phyloP scores from a whole-genome alignment of 148 eudicot species.

The Polygonum aviculare region DNA sequence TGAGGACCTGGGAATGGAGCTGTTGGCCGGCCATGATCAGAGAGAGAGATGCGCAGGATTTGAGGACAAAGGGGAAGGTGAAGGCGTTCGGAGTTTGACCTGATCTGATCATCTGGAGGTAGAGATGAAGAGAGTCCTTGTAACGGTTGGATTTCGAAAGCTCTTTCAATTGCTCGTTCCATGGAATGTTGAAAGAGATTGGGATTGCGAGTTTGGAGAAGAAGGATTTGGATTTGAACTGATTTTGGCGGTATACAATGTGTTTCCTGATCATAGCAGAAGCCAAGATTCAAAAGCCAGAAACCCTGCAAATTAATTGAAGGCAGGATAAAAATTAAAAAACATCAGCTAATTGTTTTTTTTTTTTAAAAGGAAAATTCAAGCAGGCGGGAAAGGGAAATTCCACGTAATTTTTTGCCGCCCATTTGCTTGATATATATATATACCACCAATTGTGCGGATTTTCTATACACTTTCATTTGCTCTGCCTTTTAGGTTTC shows the following conservation, averaged over 20 bases:
- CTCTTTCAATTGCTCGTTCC: conserved; percentile 50
- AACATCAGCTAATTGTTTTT: no score
- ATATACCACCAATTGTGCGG: neutral
- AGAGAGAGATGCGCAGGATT: conserved; percentile 50
- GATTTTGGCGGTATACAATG: conserved; percentile 14
- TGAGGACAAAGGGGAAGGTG: conserved; percentile 66
- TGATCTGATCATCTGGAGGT: conserved; percentile 51
- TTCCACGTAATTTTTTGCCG: neutral
- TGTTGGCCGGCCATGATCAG: conserved; percentile 41
- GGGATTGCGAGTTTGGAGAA: neutral
- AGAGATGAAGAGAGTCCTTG: conserved; percentile 39
- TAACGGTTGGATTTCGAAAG: conserved; percentile 40
- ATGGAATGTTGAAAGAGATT: conserved; percentile 13
- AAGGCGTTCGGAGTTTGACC: conserved; percentile 46
- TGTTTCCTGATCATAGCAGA: conserved; percentile 7
- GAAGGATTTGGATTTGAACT: neutral
- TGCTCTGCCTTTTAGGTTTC: neutral
- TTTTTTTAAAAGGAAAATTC: neutral
- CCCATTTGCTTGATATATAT: neutral
- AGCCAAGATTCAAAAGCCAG: no score
- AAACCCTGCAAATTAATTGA: no score
- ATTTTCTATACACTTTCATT: neutral
- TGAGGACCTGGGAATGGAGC: conserved; percentile 60
- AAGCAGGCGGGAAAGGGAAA: conserved; percentile 7
- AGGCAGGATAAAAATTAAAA: no score